Base-by-base conservation (phyloP, 306 rosid genomes). In the Cajanus cajan region DNA sequence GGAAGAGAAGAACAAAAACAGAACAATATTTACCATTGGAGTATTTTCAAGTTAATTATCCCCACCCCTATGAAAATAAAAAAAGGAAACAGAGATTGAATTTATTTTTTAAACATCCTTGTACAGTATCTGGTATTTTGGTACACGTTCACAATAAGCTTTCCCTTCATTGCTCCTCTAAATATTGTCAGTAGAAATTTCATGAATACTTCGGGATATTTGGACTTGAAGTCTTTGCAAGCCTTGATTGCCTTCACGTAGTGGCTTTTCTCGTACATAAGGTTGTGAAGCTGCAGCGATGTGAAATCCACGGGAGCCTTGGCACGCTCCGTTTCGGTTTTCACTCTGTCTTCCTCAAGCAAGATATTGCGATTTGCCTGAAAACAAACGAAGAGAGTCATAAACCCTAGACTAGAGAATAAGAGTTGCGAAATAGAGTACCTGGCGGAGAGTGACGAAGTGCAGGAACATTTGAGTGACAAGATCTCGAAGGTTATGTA, bases 401-500 rank as follows among this genome's bases (percentile, higher is more conserved):
- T 0, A 78, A 89, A 61, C 68, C 86, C 89, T 78, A 81, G 72
- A 28, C 8, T n/a, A 2, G 31, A 66, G 18, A 18, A 33, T 19
- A n/a, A 55, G 55, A 33, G 11, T 4, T 37, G 1, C 19, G 7
- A 16, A 65, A 7, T 4, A n/a, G n/a, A 12, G 51, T 15, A 94
- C 98, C 97, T 95, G 98, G 76, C 97, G 98, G 65, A 95, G 98
- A 57, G 83, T 87, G 84, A 93, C 79, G 82, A 92, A 95, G 83
- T 90, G 88, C 4, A 95, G 88, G 87, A 95, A 89, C 97, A 93
- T 93, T 78, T 91, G 98, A 21, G 98, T 91, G 19, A 86, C 93
- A 81, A 90, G 89, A 69, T 88, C 96, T 34, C 92, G 80, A 78
- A 91, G n/a, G n/a, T n/a, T n/a, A n/a, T n/a, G n/a, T n/a, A n/a